phyloP scores from a whole-genome alignment of 768 basidiomycete genomes.

The Pisolithus tinctorius region DNA sequence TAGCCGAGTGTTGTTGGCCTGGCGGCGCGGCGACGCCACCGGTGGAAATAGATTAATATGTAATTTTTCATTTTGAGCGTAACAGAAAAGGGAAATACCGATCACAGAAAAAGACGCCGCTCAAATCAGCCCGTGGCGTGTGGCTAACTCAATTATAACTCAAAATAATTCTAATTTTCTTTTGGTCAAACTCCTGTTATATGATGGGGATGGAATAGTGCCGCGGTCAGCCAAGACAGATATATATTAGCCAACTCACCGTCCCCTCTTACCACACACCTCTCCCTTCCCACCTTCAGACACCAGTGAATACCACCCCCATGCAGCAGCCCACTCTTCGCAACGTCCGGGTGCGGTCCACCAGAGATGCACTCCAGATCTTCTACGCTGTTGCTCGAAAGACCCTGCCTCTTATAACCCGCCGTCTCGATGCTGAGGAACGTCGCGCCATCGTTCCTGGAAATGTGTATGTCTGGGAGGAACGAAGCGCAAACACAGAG shows the following conservation, averaged over 20 bases:
- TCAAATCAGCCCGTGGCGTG: constrained; percentile 12
- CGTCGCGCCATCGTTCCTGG: constrained; percentile 66
- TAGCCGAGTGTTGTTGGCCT: constrained; percentile 5
- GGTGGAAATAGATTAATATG: constrained; percentile 7
- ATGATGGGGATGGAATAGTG: not conserved
- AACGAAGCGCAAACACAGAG: constrained; percentile 78
- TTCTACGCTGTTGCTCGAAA: constrained; percentile 71
- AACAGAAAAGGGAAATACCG: constrained; percentile 12
- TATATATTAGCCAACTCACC: constrained; percentile 30
- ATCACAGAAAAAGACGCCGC: constrained; percentile 15
- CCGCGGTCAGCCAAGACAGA: constrained; percentile 16
- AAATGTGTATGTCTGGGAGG: constrained; percentile 86
- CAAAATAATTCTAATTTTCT: constrained; percentile 36
- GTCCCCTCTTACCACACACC: constrained; percentile 18
- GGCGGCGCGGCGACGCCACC: constrained; percentile 15
- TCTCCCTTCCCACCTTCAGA: constrained; percentile 22
- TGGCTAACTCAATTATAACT: constrained; percentile 52
- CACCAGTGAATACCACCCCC: constrained; percentile 13
- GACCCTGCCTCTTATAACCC: constrained; percentile 66
- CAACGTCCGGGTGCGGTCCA: constrained; percentile 72
- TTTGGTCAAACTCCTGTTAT: constrained; percentile 13
- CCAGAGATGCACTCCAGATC: constrained; percentile 74
- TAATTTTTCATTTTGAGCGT: constrained; percentile 1
- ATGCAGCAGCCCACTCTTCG: constrained; percentile 76
- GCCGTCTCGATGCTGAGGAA: constrained; percentile 79